Evolutionary conservation across 2,329 filamentous ascomycete genomes (phyloP), one percentile per base, ranked within the genome.

Genomic region (Fusarium phyllophilum): DNA sequence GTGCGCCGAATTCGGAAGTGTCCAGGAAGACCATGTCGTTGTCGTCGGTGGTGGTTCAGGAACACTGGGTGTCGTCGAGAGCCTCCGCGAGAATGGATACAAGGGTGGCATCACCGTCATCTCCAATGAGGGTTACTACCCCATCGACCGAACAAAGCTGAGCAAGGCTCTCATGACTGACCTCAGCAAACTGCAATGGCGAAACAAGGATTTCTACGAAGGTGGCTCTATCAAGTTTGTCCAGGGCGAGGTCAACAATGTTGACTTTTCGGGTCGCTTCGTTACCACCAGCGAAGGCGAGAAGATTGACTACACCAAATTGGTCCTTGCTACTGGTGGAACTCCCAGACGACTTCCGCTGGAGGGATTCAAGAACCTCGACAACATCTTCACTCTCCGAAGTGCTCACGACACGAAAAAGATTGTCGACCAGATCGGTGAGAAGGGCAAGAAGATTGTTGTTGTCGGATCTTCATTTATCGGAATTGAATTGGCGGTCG

Each of bases 401-500:
- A 91, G 87, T 17, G 86, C 97, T n/a, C 88, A 91, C 46, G 92
- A 98, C 79, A 90, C 92, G 2, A 90, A 95, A 81, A 88, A 87
- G 66, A 98, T 99, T 74, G 87, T 94, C 33, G 87, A 86, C 3
- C 94, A 94, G 12, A 93, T 97, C 52, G 94, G 94, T 36, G 90
- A 94, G 54, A 91, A 93, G 79, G 91, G 90, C 67, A 98, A 97
- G 88, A 98, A 97, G 83, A 91, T 99, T 75, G 94, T 97, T 52
- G 88, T 99, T 20, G 87, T 99, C 61, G 96, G 96, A 45, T 96
- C 93, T 67, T 97, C 94, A 2, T 99, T 99, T 83, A 99, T 99
- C 79, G 96, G 96, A 45, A 97, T 99, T 93, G 96, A 99, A 83
- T 90, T 97, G n/a, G 96, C 93, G 70, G 96, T 95, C 73, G 92